Evolutionary conservation across 768 basidiomycete species (phyloP), one percentile per base, ranked within the genome.

Genomic region (Mycena pura): DNA sequence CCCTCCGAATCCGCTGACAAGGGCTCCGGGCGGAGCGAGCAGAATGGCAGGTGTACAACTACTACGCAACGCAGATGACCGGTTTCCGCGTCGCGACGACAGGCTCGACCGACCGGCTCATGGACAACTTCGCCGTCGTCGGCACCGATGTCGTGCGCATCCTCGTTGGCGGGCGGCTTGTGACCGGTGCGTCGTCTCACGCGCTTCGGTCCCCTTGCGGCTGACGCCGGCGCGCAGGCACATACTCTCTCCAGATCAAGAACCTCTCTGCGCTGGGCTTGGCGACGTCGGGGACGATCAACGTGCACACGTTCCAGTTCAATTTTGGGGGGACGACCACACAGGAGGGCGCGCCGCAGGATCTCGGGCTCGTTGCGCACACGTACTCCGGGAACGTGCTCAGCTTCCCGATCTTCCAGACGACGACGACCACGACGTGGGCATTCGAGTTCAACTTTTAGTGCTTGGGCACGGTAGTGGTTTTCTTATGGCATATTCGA

Each of bases 41-140:
- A 68, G 67, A 63, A 25, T 68, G 64, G 52, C 68, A 66, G 28
- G 65, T 69, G 7, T 69, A 69, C 57, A 60, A 69, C 7, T 69
- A 69, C 57, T 69, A 69, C 49, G 65, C 63, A 17, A 51, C 56
- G n/a, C 55, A 51, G 39, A 69, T 69, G 68, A 69, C 68, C 0
- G 68, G 68, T 5, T 41, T 32, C 58, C 62, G 68, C 32, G 68
- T 69, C 6, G 61, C 51, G 3, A 66, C 65, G 21, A 69, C 68
- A 5, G 65, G 68, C 14, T 66, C 65, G 31, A 66, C 60, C 2
- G 68, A 67, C 46, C 46, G 65, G 9, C 49, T 56, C 8, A 69
- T 69, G 68, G 68, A 69, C 32, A 66, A 60, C 25, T 69, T 64
- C 24, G 68, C 68, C 19, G 65, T 66, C 5, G 65, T 69, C 5